Percentiles rank a stretch among this genome's conserved stretches.
These are phyloP conservation scores for Cucurbita maxima DNA, from an alignment of 306 rosid genomes.

Conservation along the genomic window DNA sequence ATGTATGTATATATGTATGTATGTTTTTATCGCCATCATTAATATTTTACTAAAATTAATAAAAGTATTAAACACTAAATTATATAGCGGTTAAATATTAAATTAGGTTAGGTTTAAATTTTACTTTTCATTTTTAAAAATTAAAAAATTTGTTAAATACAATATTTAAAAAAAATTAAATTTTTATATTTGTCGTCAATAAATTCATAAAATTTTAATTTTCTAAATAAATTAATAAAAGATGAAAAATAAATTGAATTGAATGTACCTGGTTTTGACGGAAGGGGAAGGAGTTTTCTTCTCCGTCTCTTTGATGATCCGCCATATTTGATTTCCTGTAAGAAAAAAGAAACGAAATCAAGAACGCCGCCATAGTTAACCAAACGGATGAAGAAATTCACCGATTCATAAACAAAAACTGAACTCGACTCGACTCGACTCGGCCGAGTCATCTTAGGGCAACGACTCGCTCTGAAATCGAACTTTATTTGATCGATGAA, in stretches of 20 bases:
- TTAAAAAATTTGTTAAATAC: neutral
- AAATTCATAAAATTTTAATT: too few species aligned
- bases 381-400: neutral
- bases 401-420: neutral
- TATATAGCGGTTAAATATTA: neutral
- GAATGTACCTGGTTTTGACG: neutral
- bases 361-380: neutral
- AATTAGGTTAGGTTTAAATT: too few species aligned
- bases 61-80: neutral
- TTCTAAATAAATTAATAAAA: too few species aligned
- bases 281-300: neutral
- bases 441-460: neutral
- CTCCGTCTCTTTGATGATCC: neutral
- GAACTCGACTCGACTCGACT: neutral
- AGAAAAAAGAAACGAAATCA: neutral
- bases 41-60: neutral
- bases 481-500: neutral
- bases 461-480: neutral
- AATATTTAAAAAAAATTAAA: too few species aligned
- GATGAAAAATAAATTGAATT: neutral
- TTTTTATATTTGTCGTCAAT: too few species aligned
- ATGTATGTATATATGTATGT: neutral
- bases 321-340: neutral
- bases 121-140: neutral
- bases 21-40: neutral